Conservation (phyloP, 2,329 filamentous ascomycete species). For the Esteya vermicola region DNA sequence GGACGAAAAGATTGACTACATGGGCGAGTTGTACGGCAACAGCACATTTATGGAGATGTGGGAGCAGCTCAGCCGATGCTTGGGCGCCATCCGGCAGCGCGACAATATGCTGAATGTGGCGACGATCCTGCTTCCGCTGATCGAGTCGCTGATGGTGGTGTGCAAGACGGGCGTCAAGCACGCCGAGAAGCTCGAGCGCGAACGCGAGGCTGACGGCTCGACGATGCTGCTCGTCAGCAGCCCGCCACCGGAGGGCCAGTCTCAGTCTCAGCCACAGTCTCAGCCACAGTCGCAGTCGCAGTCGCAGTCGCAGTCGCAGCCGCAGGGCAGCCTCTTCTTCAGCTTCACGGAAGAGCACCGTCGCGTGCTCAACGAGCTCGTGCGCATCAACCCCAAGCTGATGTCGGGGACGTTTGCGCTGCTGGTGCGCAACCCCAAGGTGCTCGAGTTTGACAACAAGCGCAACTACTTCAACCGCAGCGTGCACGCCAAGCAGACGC, state of each 20-base stretch:
- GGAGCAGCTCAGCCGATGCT: constrained; percentile 79
- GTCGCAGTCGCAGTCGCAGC: no score
- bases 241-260: constrained; percentile 50
- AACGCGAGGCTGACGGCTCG: neutral
- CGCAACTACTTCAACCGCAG: constrained; percentile 96
- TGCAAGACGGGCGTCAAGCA: constrained; percentile 58
- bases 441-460: constrained; percentile 98
- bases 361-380: constrained; percentile 93
- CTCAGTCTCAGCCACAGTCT: no score
- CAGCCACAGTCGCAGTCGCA: no score
- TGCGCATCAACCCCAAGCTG: constrained; percentile 89
- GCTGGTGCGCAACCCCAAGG: constrained; percentile 95
- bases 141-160: constrained; percentile 96
- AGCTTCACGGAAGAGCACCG: constrained; percentile 95
- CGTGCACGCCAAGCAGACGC: constrained; percentile 58
- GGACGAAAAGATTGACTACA: constrained; percentile 62
- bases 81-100: constrained; percentile 75
- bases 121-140: constrained; percentile 83
- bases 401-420: constrained; percentile 98
- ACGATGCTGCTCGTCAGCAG: constrained; percentile 56
- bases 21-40: constrained; percentile 82
- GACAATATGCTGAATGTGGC: constrained; percentile 96
- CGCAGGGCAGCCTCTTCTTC: constrained; percentile 61
- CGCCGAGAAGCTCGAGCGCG: constrained; percentile 4
- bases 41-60: constrained; percentile 81